Conservation (phyloP, 2,329 filamentous ascomycete genomes). For the Paecilomyces variotii region DNA sequence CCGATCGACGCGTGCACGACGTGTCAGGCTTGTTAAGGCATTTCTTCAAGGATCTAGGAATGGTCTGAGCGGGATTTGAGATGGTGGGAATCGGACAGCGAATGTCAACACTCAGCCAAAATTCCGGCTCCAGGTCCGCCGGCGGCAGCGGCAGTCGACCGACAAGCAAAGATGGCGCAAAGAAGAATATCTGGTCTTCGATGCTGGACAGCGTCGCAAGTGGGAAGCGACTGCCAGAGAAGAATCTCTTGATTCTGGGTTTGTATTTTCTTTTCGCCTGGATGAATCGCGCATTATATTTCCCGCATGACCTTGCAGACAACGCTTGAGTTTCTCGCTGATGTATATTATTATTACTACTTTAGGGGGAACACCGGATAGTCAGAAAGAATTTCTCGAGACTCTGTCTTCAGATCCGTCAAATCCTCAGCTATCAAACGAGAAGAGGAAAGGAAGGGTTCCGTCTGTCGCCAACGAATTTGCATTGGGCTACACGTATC, state of each 20-base stretch:
- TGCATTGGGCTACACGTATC: conserved; percentile 88
- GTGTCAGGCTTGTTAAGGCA: not conserved
- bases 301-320: conserved; percentile 5
- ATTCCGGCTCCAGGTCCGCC: conserved; percentile 22
- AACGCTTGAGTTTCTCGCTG: not conserved
- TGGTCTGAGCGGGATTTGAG: conserved; percentile 25
- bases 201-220: conserved; percentile 87
- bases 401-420: conserved; percentile 38
- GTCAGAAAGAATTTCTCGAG: conserved; percentile 77
- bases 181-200: conserved; percentile 88
- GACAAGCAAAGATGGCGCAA: conserved; percentile 54
- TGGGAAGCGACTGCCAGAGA: conserved; percentile 82
- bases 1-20: not conserved
- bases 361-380: conserved; percentile 70
- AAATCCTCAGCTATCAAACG: conserved; percentile 35
- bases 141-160: conserved; percentile 30
- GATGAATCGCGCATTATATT: conserved; percentile 4
- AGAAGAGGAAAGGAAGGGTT: conserved; percentile 45
- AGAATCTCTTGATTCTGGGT: conserved; percentile 83
- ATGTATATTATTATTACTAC: conserved; percentile 4
- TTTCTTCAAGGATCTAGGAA: conserved; percentile 15
- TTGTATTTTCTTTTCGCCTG: conserved; percentile 20
- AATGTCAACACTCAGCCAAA: conserved; percentile 31
- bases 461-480: conserved; percentile 86
- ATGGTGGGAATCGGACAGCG: conserved; percentile 30